Percentiles rank a stretch among this genome's conserved stretches.
Evolutionary conservation across 208 protist genomes (phyloP).

Genomic region (Angomonas desouzai): DNA sequence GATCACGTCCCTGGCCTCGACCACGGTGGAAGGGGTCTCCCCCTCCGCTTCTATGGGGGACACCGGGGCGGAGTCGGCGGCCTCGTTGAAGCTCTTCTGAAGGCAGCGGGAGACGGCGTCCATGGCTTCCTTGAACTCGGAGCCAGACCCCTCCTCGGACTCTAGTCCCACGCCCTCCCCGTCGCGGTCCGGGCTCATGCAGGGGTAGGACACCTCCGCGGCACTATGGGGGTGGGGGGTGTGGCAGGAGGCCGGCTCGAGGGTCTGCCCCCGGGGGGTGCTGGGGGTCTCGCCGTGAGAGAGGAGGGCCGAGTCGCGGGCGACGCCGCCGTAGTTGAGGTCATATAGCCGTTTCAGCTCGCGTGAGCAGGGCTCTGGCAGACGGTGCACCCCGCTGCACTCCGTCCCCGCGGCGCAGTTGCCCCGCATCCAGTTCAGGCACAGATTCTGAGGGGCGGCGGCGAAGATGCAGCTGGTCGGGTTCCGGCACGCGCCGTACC

Average conservation of each 20-base stretch:
- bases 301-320: neutral
- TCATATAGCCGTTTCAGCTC: conserved; percentile 49
- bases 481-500: conserved; percentile 71
- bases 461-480: conserved; percentile 57
- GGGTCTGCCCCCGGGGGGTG: conserved; percentile 5
- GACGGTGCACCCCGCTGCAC: conserved; percentile 68
- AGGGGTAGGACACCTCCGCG: neutral
- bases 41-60: neutral
- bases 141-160: neutral
- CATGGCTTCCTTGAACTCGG: conserved; percentile 10
- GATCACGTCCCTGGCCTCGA: neutral
- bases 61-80: conserved; percentile 2
- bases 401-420: conserved; percentile 37
- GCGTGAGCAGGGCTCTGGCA: conserved; percentile 52
- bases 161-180: neutral
- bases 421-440: conserved; percentile 70
- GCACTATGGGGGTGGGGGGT: conserved; percentile 1
- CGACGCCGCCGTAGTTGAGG: conserved; percentile 48
- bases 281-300: neutral
- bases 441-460: conserved; percentile 57
- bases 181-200: neutral
- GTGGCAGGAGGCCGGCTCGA: neutral
- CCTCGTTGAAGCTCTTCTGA: conserved; percentile 33
- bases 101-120: conserved; percentile 24
- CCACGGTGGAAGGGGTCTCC: neutral